Evolutionary conservation across 768 basidiomycete species (phyloP), one percentile per base, ranked within the genome.

Genomic region (Russula sp.): DNA sequence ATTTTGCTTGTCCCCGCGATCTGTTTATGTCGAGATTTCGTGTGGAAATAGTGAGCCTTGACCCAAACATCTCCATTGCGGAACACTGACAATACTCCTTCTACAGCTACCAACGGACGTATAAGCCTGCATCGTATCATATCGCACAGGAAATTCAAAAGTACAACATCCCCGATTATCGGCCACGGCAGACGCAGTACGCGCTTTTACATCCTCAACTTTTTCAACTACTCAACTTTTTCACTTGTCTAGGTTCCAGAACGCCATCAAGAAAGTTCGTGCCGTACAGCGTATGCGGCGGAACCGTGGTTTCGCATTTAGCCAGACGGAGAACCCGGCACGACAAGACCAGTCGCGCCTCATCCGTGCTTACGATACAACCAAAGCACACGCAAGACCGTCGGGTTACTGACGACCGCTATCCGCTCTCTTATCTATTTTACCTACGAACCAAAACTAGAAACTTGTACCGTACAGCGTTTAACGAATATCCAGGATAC

Each of bases 231-330:
- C 56, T 68, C 34, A 69, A 1, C 10, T 18, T 42, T 39, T 16
- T 45, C 37, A 42, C 62, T 32, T 55, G 35, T 31, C 6, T 62
- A 95, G 92, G 75, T 97, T 97, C 77, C 94, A 98, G 75, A 97
- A 98, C 73, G 97, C 97, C 16, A 99, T 99, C 81, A 98, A 98
- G 76, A 99, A 99, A 74, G 97, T 99, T 13, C 86, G 97, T n/a
- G 97, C 97, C 0, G 91, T 94, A 2, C 97, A 99, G 72, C 86
- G 97, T 39, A 93, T 98, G 90, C 88, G 97, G 14, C 82, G 92
- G 61, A 97, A 93, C 66, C 86, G 97, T 53, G 97, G 97, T 3
- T 99, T 98, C 73, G 97, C 97, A 4, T 99, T 99, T 79, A 94
- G 90, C 73, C 95, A 98, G 75, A 97, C 94, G 3, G 95, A 98